phyloP scores from a whole-genome alignment of 257 asterid genomes.

The Capsicum pubescens region DNA sequence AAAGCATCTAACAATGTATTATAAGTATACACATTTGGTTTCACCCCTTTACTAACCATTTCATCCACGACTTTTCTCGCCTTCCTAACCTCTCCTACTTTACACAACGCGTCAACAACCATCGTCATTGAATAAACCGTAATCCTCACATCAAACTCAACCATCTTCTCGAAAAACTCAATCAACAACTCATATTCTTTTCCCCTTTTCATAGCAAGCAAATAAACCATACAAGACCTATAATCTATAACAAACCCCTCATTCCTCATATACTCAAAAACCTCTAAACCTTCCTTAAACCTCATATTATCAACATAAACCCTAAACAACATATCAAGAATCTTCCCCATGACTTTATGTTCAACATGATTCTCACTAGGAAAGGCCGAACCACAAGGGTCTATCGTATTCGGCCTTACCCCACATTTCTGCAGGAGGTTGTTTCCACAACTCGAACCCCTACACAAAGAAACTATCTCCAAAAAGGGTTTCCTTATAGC shows the following conservation, averaged over 20 bases:
- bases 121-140: conserved; percentile 77
- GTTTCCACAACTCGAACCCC: too few species aligned
- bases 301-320: conserved; percentile 45
- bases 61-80: conserved; percentile 65
- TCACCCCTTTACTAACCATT: conserved; percentile 58
- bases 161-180: conserved; percentile 66
- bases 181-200: conserved; percentile 50
- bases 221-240: conserved; percentile 80
- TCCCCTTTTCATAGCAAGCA: conserved; percentile 65
- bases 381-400: too few species aligned
- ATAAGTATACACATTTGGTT: conserved; percentile 70
- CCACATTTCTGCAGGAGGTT: too few species aligned
- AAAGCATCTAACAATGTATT: conserved; percentile 72
- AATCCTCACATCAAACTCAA: conserved; percentile 65
- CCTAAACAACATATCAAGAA: conserved; percentile 49
- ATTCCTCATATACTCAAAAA: conserved; percentile 43
- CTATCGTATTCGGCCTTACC: too few species aligned
- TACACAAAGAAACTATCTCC: conserved; percentile 48
- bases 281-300: conserved; percentile 46
- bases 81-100: conserved; percentile 50
- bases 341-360: conserved; percentile 26
- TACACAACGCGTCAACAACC: conserved; percentile 69
- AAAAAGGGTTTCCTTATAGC: conserved; percentile 45
- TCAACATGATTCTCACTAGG: conserved; percentile 9
- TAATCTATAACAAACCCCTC: conserved; percentile 66